Evolutionary conservation across 371 early-diverging fungal species (phyloP).

Genomic region (Sporodiniella umbellata): DNA sequence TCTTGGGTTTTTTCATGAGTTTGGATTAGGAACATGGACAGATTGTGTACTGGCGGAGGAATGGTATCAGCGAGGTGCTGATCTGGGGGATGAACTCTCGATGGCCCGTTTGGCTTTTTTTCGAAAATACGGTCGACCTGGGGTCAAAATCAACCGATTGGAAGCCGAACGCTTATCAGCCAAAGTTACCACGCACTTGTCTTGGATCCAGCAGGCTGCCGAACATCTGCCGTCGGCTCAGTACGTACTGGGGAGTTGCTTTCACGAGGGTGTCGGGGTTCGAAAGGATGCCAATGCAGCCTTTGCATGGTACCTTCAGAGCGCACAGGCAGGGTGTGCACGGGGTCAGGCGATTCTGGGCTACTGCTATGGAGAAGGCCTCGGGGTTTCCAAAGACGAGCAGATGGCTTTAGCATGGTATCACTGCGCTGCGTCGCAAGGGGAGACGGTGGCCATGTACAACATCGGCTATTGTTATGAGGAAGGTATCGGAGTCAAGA

Average conservation of each 20-base stretch:
- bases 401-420: slow-evolving; percentile 70
- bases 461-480: slow-evolving; percentile 82
- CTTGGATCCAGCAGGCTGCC: slow-evolving; percentile 40
- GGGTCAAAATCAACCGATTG: slow-evolving; percentile 60
- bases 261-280: slow-evolving; percentile 65
- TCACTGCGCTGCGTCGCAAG: slow-evolving; percentile 56
- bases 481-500: slow-evolving; percentile 73
- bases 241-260: slow-evolving; percentile 67
- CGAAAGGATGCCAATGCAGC: slow-evolving; percentile 47
- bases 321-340: slow-evolving; percentile 59
- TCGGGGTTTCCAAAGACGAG: slow-evolving; percentile 68
- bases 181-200: slow-evolving; percentile 28
- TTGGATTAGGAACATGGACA: slow-evolving; percentile 61
- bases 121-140: slow-evolving; percentile 69
- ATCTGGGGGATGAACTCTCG: slow-evolving; percentile 49
- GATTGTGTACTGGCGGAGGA: slow-evolving; percentile 57
- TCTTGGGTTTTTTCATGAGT: slow-evolving; percentile 72
- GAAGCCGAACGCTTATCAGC: slow-evolving; percentile 63
- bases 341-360: slow-evolving; percentile 74
- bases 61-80: slow-evolving; percentile 46
- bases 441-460: slow-evolving; percentile 71
- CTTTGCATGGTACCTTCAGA: slow-evolving; percentile 51
- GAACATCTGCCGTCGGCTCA: slow-evolving; percentile 34
- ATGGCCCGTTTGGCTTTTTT: slow-evolving; percentile 64
- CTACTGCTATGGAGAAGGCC: slow-evolving; percentile 72